Evolutionary conservation across 192 early-diverging fungal species (phyloP), one percentile per base, ranked within the genome.

Genomic region (Coemansia sp.): DNA sequence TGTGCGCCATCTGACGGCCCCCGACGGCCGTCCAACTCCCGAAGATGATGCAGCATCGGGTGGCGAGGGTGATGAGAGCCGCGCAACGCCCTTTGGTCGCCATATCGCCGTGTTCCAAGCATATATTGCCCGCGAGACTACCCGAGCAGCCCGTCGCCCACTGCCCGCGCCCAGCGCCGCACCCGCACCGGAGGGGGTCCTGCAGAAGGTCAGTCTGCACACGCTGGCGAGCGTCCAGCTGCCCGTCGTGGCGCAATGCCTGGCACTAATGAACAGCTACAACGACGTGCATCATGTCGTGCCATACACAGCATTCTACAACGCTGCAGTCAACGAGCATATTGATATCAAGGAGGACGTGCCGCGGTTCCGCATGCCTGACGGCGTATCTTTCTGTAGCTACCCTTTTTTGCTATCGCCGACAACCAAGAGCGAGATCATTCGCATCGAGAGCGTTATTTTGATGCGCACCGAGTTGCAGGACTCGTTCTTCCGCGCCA

Each of bases 321-420:
- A 86, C 53, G 79, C 78, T 29, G 66, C 78, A 0, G 59, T 89
- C 19, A 89, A 89, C 50, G 81, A 82, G 24, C 79, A 83, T 19
- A 72, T 87, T 15, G 86, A 89, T 32, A 86, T 86, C 39, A 86
- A 85, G 57, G 87, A 89, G 18, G 87, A 89, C 28, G 87, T 85
- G 33, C 83, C 86, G 26, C 79, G 82, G 27, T 89, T 81, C 26
- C 83, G 85, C 27, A 75, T 83, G 48, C 73, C 78, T 17, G 81
- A 84, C 36, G 72, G 77, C 14, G 81, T 89, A 60, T 83, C 86
- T 13, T 85, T 87, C 39, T 89, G 87, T 58, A 82, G 82, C 55
- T 87, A 87, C 55, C 82, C 87, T 5, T 89, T 89, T 34, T 77
- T 87, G 22, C 64, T 89, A 22, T 85, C 80, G 17, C 82, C 85